Conservation (phyloP, 2,329 filamentous ascomycete species). For the Alternaria atra region DNA sequence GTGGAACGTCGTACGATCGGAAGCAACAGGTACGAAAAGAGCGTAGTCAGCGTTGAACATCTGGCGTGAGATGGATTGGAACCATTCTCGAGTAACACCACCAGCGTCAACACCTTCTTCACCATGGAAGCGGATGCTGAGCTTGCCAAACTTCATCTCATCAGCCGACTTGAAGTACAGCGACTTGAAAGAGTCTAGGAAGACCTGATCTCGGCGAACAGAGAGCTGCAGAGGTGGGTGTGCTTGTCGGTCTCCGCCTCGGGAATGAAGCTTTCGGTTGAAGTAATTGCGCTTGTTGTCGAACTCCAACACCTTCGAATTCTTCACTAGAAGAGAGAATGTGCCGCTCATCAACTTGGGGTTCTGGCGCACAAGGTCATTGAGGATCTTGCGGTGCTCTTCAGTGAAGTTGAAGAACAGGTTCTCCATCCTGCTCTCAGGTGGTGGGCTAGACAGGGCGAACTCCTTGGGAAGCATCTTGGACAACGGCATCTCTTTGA, state of each 20-base stretch:
- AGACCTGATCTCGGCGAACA: slow-evolving; percentile 92
- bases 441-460: slow-evolving; percentile 76
- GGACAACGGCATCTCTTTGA: slow-evolving; percentile 69
- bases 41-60: slow-evolving; percentile 99
- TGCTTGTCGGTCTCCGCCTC: slow-evolving; percentile 71
- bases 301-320: slow-evolving; percentile 97
- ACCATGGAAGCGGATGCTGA: slow-evolving; percentile 96
- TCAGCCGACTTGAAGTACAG: slow-evolving; percentile 96
- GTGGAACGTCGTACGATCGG: slow-evolving; percentile 97
- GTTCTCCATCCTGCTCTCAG: slow-evolving; percentile 83
- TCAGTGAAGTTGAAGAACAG: slow-evolving; percentile 98
- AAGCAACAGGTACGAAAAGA: slow-evolving; percentile 94
- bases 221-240: slow-evolving; percentile 83
- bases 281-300: slow-evolving; percentile 99
- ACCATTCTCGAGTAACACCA: slow-evolving; percentile 98
- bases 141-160: slow-evolving; percentile 98
- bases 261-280: slow-evolving; percentile 86
- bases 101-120: slow-evolving; percentile 98
- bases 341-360: slow-evolving; percentile 99
- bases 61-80: slow-evolving; percentile 93
- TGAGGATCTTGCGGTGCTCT: slow-evolving; percentile 95
- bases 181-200: slow-evolving; percentile 98
- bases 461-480: slow-evolving; percentile 67
- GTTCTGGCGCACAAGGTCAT: slow-evolving; percentile 95
- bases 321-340: slow-evolving; percentile 94